Percentiles rank a stretch among this genome's conserved stretches.
Evolutionary conservation across 2,329 filamentous ascomycete genomes (phyloP).

Genomic region (Trichophyton schoenleinii): DNA sequence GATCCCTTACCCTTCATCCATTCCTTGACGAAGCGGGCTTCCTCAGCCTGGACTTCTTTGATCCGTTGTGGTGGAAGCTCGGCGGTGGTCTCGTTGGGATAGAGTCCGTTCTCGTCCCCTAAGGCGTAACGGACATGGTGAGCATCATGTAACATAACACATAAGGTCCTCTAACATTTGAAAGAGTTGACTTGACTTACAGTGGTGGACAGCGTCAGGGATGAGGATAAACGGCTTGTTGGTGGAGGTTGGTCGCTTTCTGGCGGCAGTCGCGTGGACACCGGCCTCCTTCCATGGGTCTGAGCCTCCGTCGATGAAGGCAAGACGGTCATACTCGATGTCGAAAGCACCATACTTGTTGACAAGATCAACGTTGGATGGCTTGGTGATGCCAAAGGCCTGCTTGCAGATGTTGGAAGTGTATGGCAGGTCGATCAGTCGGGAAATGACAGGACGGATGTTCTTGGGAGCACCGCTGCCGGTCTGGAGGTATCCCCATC

Average conservation of each 20-base stretch:
- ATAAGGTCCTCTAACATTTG: neutral
- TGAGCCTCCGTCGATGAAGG: constrained; percentile 61
- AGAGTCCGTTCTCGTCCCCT: constrained; percentile 40
- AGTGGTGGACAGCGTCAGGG: constrained; percentile 64
- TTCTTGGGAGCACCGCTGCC: constrained; percentile 55
- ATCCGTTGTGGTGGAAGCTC: constrained; percentile 36
- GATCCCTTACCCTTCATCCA: constrained; percentile 33
- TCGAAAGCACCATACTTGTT: constrained; percentile 66
- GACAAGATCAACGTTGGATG: constrained; percentile 51
- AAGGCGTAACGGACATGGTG: neutral
- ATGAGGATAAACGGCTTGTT: constrained; percentile 64
- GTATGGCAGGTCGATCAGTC: constrained; percentile 54
- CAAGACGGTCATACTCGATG: constrained; percentile 62
- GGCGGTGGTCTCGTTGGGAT: constrained; percentile 40
- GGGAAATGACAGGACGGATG: constrained; percentile 58
- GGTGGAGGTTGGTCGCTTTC: constrained; percentile 45
- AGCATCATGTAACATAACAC: constrained; percentile 18
- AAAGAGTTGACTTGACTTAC: constrained; percentile 60
- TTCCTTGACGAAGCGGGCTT: constrained; percentile 37
- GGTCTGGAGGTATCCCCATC: constrained; percentile 69
- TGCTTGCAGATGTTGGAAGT: constrained; percentile 49
- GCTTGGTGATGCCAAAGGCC: constrained; percentile 56
- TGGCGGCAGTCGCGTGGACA: constrained; percentile 52
- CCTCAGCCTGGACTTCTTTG: constrained; percentile 34
- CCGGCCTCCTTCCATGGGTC: constrained; percentile 72